Evolutionary conservation across 148 eudicot species (phyloP), one percentile per base, ranked within the genome.

Genomic region (Rhododendron griersonianum): DNA sequence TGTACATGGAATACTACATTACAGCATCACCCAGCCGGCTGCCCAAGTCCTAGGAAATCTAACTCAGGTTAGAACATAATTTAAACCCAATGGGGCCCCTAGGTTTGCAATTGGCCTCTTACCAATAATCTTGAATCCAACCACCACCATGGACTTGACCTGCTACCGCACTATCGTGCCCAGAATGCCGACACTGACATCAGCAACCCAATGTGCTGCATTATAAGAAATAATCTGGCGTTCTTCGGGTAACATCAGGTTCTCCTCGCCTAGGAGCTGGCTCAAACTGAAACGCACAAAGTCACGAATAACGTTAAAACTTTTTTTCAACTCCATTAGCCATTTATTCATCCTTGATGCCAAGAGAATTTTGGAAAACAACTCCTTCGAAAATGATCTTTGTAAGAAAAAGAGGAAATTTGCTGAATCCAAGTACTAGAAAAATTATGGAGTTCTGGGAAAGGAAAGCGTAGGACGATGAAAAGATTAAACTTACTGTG

Each of bases 221-320:
- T 90, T 86, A 93, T 80, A 92, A 83, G 92, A 93, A 93, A 90
- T 93, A 93, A 87, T 93, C 96, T 37, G 96, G 96, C 21, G 94
- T 93, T 85, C 94, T 92, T 78, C 96, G 87, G 41, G 94, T 93
- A 14, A 93, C 94, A 87, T 93, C 94, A 35, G 94, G 94, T 87
- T 93, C 96, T 44, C 94, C 94, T 91, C 96, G 89, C 90, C 96
- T 89, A 16, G 94, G 96, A 84, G 96, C 94, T 87, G 96, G 96
- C 85, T 93, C 96, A 89, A 93, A 93, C 94, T 93, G 92, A 90
- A 89, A 84, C 2, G 41, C 50, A 81, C 35, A 35, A 88, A 86
- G 88, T 10, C 30, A 65, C 37, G 23, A 85, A 75, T n/a, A 50
- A 25, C 10, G 11, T 19, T 84, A 51, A 41, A 50, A 48, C 79